These are phyloP conservation scores for Aphanomyces astaci DNA, from an alignment of 352 stramenopile species.

Conservation along the genomic window DNA sequence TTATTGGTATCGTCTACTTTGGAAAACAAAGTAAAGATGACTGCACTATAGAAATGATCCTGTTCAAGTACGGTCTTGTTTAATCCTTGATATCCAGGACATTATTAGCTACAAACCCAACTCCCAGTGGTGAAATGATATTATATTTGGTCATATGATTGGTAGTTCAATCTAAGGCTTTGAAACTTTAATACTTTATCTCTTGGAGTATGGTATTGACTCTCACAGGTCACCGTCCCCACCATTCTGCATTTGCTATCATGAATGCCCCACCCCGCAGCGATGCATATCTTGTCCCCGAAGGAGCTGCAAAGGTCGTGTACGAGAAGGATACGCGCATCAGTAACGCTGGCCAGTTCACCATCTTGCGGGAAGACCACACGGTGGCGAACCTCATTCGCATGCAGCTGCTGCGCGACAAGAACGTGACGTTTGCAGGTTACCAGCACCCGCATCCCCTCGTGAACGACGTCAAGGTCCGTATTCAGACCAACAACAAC, in stretches of 20 bases:
- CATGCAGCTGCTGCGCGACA: constrained; percentile 89
- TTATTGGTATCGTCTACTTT: no score
- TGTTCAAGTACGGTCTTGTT: no score
- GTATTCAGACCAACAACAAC: constrained; percentile 87
- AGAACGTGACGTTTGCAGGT: constrained; percentile 88
- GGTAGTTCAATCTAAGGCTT: no score
- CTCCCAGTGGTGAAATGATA: no score
- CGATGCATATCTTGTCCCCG: constrained; percentile 80
- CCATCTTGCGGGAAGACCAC: constrained; percentile 97
- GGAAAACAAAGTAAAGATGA: no score
- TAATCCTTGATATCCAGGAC: no score
- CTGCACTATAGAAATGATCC: no score
- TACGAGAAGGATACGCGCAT: constrained; percentile 97
- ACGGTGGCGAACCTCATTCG: constrained; percentile 96
- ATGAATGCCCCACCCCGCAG: constrained; percentile 82
- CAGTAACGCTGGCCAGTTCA: constrained; percentile 95
- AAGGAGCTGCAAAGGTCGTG: constrained; percentile 85
- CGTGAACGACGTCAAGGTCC: constrained; percentile 92
- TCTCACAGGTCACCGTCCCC: neutral
- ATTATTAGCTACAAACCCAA: no score
- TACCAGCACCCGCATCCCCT: constrained; percentile 96
- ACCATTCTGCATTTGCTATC: neutral
- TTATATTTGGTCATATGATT: neutral
- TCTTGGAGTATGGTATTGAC: neutral
- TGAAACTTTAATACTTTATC: no score